Evolutionary conservation across 2,329 filamentous ascomycete species (phyloP).

Genomic region (Phoma sp.): DNA sequence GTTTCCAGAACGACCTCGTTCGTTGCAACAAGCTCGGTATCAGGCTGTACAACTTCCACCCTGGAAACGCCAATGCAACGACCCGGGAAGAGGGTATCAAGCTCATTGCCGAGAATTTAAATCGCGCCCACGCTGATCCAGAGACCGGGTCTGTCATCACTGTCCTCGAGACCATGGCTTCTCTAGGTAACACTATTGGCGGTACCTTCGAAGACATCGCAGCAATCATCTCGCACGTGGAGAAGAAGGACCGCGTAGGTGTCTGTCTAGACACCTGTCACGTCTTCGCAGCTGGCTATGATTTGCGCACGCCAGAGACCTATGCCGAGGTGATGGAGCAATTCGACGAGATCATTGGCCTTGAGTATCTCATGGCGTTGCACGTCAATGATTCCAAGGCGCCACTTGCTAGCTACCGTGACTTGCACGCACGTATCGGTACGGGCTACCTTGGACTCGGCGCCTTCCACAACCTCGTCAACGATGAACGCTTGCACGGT

Average conservation of each 20-base stretch:
- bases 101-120: slow-evolving; percentile 82
- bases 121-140: slow-evolving; percentile 74
- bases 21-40: slow-evolving; percentile 89
- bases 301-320: slow-evolving; percentile 75
- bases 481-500: slow-evolving; percentile 74
- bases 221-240: slow-evolving; percentile 79
- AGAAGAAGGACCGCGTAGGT: slow-evolving; percentile 83
- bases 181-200: slow-evolving; percentile 82
- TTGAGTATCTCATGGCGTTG: slow-evolving; percentile 80
- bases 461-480: slow-evolving; percentile 91
- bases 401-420: slow-evolving; percentile 78
- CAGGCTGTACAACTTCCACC: slow-evolving; percentile 96
- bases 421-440: slow-evolving; percentile 95
- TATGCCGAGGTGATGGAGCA: slow-evolving; percentile 75
- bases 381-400: slow-evolving; percentile 97
- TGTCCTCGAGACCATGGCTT: slow-evolving; percentile 94
- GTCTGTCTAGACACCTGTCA: slow-evolving; percentile 98
- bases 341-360: slow-evolving; percentile 79
- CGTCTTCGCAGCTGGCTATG: slow-evolving; percentile 91
- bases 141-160: slow-evolving; percentile 75
- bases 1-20: slow-evolving; percentile 85
- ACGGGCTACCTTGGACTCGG: slow-evolving; percentile 90
- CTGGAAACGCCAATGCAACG: slow-evolving; percentile 76
- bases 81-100: slow-evolving; percentile 71
- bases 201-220: slow-evolving; percentile 83